Evolutionary conservation across 495 filamentous ascomycete genomes (phyloP), one percentile per base, ranked within the genome.

Genomic region (Trichocladium antarcticum): DNA sequence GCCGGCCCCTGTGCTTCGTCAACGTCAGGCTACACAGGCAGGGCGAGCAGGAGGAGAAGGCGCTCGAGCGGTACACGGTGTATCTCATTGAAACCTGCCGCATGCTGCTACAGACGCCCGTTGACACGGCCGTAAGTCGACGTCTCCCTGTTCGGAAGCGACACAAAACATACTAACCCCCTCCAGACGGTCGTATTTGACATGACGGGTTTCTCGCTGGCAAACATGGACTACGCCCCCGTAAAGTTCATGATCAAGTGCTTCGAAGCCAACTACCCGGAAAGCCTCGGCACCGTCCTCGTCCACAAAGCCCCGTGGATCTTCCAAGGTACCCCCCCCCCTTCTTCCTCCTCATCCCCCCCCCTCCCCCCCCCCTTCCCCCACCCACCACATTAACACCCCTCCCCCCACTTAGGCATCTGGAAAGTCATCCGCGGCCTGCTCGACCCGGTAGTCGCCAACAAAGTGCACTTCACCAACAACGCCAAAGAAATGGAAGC

Each of bases 231-330:
- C 61, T 97, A 97, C 61, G 78, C 86, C 0, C 92, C 92, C 0
- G 87, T 98, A 20, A 97, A 90, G 59, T 97, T 96, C 72, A 94
- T 98, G 79, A 96, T 97, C 71, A 95, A 95, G 70, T 95, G 88
- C 67, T 98, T 98, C 63, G 93, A 97, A 69, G 93, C 92, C 42
- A 97, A 98, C 67, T 98, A 97, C 61, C 92, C 93, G 21, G 93
- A 97, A 63, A 85, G 77, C 43, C 73, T 98, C 0, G 92, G 93
- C 39, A 72, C 86, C 6, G 89, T 97, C 6, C 81, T 97, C n/a
- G 86, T 98, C 29, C 89, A 98, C 70, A 95, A 95, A 65, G 81
- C 92, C 0, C 92, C 92, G 5, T 98, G 90, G 92, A 70, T 97
- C 32, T 98, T 98, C 71, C 87, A 92, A 68, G 81, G 85, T 84